phyloP scores from a whole-genome alignment of 148 eudicot species.

The Gaultheria prostrata region DNA sequence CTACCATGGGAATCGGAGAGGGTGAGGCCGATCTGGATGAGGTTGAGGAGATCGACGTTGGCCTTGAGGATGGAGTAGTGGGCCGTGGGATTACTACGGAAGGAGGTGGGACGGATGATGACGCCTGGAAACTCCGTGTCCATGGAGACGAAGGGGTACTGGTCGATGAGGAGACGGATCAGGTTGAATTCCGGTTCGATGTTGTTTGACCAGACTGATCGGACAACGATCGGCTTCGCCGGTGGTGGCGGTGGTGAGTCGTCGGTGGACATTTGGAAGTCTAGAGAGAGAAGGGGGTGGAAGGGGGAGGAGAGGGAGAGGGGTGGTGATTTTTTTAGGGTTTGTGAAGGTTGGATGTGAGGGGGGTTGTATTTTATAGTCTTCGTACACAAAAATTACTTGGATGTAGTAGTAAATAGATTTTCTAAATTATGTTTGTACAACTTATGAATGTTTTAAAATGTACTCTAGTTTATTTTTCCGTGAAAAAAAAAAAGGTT shows the following conservation, averaged over 20 bases:
- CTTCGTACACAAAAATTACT: not conserved
- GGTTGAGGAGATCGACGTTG: conserved; percentile 54
- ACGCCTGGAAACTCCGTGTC: conserved; percentile 59
- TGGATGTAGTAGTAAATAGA: not conserved
- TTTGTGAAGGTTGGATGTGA: not conserved
- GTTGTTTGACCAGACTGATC: conserved; percentile 49
- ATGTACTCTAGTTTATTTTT: no score
- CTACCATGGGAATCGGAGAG: conserved; percentile 48
- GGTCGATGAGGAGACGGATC: conserved; percentile 31
- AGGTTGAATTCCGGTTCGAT: conserved; percentile 37
- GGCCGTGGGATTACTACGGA: conserved; percentile 12
- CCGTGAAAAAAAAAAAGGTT: no score
- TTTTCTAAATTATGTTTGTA: not conserved
- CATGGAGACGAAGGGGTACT: conserved; percentile 38
- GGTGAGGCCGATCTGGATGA: conserved; percentile 63
- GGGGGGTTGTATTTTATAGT: not conserved
- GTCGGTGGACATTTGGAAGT: not conserved
- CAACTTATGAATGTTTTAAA: no score
- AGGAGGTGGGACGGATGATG: conserved; percentile 10
- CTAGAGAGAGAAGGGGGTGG: no score
- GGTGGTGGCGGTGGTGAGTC: conserved; percentile 7
- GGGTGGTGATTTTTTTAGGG: not conserved
- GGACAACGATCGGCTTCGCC: conserved; percentile 18
- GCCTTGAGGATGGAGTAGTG: conserved; percentile 41
- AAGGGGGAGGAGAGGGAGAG: not conserved